phyloP scores from a whole-genome alignment of 306 rosid species.

The Fagus sylvatica region DNA sequence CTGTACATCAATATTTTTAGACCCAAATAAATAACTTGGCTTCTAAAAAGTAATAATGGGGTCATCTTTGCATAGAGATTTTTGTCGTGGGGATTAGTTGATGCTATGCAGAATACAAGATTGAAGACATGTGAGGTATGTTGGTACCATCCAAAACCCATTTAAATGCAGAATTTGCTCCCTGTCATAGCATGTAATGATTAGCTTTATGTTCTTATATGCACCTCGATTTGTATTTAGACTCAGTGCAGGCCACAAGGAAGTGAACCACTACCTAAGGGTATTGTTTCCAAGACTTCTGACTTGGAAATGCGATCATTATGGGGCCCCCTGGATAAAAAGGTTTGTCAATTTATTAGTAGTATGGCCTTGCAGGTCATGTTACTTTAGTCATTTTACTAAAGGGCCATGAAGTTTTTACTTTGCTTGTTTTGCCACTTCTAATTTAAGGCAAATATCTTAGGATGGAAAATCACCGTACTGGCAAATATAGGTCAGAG shows the following conservation, averaged over 20 bases:
- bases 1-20: background rate
- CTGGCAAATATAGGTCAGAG: no score
- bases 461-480: no score
- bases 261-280: slow-evolving; percentile 37
- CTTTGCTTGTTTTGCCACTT: background rate
- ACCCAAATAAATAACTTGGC: background rate
- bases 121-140: slow-evolving; percentile 27
- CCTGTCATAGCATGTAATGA: background rate
- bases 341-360: background rate
- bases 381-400: background rate
- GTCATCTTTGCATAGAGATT: slow-evolving; percentile 21
- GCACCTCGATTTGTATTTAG: slow-evolving; percentile 1
- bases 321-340: slow-evolving; percentile 29
- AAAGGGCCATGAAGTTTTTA: background rate
- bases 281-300: slow-evolving; percentile 39
- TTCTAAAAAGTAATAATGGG: background rate
- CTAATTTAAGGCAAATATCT: background rate
- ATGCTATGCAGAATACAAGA: slow-evolving; percentile 18
- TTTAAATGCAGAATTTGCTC: background rate
- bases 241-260: slow-evolving; percentile 22
- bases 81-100: slow-evolving; percentile 18
- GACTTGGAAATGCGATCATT: slow-evolving; percentile 42
- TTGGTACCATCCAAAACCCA: background rate
- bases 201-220: background rate
- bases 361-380: no score